These are phyloP conservation scores for Neurospora terricola DNA, from an alignment of 495 filamentous ascomycete species.

Conservation along the genomic window DNA sequence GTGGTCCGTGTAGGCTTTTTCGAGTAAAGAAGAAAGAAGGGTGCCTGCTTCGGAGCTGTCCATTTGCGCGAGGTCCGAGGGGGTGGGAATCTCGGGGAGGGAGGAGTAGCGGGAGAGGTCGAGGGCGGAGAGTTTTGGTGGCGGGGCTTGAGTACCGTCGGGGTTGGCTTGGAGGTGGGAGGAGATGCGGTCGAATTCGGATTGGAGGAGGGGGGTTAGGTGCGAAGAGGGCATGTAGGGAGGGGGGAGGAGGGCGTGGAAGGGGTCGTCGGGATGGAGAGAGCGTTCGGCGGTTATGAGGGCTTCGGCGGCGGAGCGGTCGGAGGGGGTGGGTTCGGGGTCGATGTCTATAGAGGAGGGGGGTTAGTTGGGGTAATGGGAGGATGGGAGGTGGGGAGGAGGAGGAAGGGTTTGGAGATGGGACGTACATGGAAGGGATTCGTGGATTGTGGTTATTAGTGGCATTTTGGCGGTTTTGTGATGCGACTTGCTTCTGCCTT, in stretches of 20 bases:
- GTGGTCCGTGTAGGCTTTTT: slow-evolving; percentile 51
- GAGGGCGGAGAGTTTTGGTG: slow-evolving; percentile 50
- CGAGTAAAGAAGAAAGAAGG: slow-evolving; percentile 17
- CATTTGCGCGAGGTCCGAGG: slow-evolving; percentile 10
- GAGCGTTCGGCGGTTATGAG: slow-evolving; percentile 59
- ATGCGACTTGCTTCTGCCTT: neutral
- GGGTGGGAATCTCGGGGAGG: slow-evolving; percentile 20
- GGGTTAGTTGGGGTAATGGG: slow-evolving; percentile 10
- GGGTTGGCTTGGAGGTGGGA: neutral
- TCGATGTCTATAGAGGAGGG: slow-evolving; percentile 54
- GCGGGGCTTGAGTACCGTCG: neutral
- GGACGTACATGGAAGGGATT: slow-evolving; percentile 74
- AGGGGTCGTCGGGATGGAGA: slow-evolving; percentile 24
- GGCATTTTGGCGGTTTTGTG: slow-evolving; percentile 40
- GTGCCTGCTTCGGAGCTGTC: slow-evolving; percentile 13
- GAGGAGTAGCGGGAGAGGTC: slow-evolving; percentile 79
- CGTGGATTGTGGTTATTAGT: slow-evolving; percentile 61
- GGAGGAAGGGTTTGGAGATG: neutral
- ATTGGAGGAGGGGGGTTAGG: slow-evolving; percentile 52
- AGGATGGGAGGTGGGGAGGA: neutral
- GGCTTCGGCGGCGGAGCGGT: slow-evolving; percentile 46
- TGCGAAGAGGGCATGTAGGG: slow-evolving; percentile 11
- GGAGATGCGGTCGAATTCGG: slow-evolving; percentile 43
- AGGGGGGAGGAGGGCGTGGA: slow-evolving; percentile 34
- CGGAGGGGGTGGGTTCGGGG: slow-evolving; percentile 46